Evolutionary conservation across 1,284 basidiomycete genomes (phyloP), one percentile per base, ranked within the genome.

Genomic region (Apiotrichum gamsii): DNA sequence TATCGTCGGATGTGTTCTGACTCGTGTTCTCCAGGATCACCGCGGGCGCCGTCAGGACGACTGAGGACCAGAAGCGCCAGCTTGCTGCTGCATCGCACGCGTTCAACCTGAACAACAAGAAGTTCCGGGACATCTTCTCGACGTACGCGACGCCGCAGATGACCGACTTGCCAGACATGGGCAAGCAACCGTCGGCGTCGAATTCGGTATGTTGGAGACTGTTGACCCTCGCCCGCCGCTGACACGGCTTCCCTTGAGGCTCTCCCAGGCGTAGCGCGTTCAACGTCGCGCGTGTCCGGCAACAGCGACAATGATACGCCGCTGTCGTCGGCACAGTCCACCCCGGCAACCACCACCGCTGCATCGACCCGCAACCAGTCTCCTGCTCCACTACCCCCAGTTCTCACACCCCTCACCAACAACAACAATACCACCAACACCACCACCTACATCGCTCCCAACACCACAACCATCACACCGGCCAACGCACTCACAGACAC

Each of bases 161-260:
- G 64, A 82, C 77, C 43, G 82, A 88, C 62, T 72, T 90, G 18
- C 89, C 89, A 2, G 91, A 91, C 72, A 93, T 93, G 89, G 89
- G 84, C 28, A 45, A 58, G 18, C 34, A 42, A 28, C 55, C 58
- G n/a, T n/a, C 19, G 39, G 41, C 54, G 13, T 15, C 6, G 20
- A n/a, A 38, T 37, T 49, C 45, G 40, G 46, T 52, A 44, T 49
- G 53, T 43, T 32, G 39, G 37, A 18, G 42, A 33, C n/a, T 20
- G 15, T 10, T 24, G 25, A 13, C 11, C 6, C 21, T 10, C 8
- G 19, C 20, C 15, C 33, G 39, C 25, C 15, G 33, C 39, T 40
- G 28, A 32, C 44, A 25, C 49, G 45, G 51, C 40, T 41, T 19
- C 35, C 37, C 31, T 42, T 40, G 29, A 51, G 49, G 35, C 18